These are phyloP conservation scores for Colletotrichum melonis DNA, from an alignment of 2,329 filamentous ascomycete genomes.

Conservation along the genomic window DNA sequence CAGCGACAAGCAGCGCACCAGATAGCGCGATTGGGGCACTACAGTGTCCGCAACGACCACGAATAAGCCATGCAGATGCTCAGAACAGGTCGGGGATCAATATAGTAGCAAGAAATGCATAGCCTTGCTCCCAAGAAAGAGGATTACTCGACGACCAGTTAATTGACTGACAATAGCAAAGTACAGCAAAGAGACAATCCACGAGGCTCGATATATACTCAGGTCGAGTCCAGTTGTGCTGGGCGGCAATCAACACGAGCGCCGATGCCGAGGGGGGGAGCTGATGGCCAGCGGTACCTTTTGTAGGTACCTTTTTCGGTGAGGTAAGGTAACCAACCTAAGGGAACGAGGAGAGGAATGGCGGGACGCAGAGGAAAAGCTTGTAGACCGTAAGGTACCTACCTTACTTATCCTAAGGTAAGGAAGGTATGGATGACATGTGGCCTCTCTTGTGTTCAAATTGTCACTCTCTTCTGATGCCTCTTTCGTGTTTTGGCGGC, in stretches of 20 bases:
- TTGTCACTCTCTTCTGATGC: conserved; percentile 3
- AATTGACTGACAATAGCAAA: conserved; percentile 11
- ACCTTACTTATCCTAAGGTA: too few species aligned
- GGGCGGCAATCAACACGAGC: conserved; percentile 3
- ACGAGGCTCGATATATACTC: background rate
- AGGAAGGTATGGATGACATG: background rate
- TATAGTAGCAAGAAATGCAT: background rate
- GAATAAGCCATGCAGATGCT: conserved; percentile 17
- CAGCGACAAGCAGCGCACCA: conserved; percentile 3
- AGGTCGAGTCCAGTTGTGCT: conserved; percentile 1
- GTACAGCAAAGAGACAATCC: conserved; percentile 20
- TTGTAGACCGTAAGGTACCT: background rate
- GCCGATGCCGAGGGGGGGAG: conserved; percentile 12
- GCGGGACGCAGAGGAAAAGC: conserved; percentile 5
- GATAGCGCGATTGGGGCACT: background rate
- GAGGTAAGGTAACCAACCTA: conserved; percentile 8
- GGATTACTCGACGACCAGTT: background rate
- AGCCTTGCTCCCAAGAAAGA: background rate
- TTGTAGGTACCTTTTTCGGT: conserved; percentile 20
- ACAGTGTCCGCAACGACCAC: conserved; percentile 9
- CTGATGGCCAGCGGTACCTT: conserved; percentile 2
- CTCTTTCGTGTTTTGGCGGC: background rate
- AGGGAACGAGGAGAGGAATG: background rate
- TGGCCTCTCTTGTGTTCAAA: background rate
- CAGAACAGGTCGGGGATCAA: background rate